phyloP scores from a whole-genome alignment of 352 stramenopile genomes.

The Hyaloperonospora arabidopsidis region DNA sequence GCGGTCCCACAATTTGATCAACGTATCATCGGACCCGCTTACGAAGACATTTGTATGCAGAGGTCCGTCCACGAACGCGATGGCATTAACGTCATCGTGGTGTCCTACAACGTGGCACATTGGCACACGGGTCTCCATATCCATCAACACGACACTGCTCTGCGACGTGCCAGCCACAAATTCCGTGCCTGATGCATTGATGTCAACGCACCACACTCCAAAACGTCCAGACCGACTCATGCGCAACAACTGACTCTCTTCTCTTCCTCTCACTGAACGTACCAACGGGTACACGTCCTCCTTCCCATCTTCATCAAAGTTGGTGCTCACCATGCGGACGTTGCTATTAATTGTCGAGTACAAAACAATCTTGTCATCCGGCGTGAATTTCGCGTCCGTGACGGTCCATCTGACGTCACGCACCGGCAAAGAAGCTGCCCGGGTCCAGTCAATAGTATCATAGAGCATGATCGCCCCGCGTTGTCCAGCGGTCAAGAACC shows the following conservation, averaged over 20 bases:
- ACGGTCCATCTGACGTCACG: constrained; percentile 76
- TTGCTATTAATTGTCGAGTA: constrained; percentile 82
- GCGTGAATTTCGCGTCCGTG: constrained; percentile 78
- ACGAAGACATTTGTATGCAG: constrained; percentile 82
- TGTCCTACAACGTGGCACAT: constrained; percentile 68
- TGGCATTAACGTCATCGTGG: constrained; percentile 74
- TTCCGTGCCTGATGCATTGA: constrained; percentile 69
- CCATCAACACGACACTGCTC: constrained; percentile 71
- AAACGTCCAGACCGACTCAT: constrained; percentile 43
- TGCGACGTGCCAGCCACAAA: constrained; percentile 74
- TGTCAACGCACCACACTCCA: constrained; percentile 71
- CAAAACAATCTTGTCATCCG: constrained; percentile 56
- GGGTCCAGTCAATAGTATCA: constrained; percentile 64
- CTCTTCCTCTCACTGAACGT: constrained; percentile 20
- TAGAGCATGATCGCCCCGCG: constrained; percentile 62
- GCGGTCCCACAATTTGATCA: constrained; percentile 85
- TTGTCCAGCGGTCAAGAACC: constrained; percentile 68
- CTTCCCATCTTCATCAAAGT: constrained; percentile 44
- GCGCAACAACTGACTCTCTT: constrained; percentile 8
- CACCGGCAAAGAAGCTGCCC: constrained; percentile 39
- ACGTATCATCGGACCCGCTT: constrained; percentile 69
- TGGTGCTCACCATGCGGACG: constrained; percentile 67
- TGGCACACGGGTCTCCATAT: constrained; percentile 63
- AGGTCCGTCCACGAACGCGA: constrained; percentile 75
- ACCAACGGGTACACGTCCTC: constrained; percentile 44